These are phyloP conservation scores for Carex scoparia DNA, from an alignment of 176 grass and related monocot genomes.

Conservation along the genomic window DNA sequence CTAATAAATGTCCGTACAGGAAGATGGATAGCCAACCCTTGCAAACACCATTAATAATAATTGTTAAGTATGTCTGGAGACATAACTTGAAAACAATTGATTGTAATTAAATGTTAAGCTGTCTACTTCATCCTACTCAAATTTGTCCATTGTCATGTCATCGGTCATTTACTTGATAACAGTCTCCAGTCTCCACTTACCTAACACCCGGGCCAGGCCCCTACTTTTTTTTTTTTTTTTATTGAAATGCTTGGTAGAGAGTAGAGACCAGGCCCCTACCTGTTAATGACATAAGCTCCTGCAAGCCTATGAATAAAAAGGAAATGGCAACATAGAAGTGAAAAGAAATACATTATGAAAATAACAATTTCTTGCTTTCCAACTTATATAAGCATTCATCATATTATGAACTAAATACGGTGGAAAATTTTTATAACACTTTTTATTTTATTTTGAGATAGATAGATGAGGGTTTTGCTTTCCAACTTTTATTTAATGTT, in stretches of 20 bases:
- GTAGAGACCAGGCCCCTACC: neutral
- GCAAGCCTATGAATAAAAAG: neutral
- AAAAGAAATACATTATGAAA: too few relatives aligned
- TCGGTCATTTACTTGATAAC: slow-evolving; percentile 2
- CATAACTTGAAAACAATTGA: neutral
- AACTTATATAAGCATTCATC: too few relatives aligned
- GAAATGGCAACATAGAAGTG: too few relatives aligned
- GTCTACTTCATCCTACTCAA: slow-evolving; percentile 23
- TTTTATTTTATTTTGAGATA: too few relatives aligned
- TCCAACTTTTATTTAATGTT: too few relatives aligned
- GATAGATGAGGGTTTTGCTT: too few relatives aligned
- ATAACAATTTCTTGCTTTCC: too few relatives aligned
- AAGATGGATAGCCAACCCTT: neutral
- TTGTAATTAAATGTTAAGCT: slow-evolving; percentile 6
- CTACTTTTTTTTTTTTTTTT: too few relatives aligned
- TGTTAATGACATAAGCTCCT: neutral
- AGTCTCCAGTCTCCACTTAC: neutral
- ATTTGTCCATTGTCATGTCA: slow-evolving; percentile 4
- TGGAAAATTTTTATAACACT: too few relatives aligned
- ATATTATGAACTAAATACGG: too few relatives aligned
- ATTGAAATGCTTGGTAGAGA: too few relatives aligned
- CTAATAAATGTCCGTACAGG: neutral
- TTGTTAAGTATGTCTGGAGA: neutral
- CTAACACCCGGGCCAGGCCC: neutral
- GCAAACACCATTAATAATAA: neutral